Percentiles rank a stretch among this genome's conserved stretches.
phyloP scores from a whole-genome alignment of 768 basidiomycete species.

The Cystobasidium tubakii region DNA sequence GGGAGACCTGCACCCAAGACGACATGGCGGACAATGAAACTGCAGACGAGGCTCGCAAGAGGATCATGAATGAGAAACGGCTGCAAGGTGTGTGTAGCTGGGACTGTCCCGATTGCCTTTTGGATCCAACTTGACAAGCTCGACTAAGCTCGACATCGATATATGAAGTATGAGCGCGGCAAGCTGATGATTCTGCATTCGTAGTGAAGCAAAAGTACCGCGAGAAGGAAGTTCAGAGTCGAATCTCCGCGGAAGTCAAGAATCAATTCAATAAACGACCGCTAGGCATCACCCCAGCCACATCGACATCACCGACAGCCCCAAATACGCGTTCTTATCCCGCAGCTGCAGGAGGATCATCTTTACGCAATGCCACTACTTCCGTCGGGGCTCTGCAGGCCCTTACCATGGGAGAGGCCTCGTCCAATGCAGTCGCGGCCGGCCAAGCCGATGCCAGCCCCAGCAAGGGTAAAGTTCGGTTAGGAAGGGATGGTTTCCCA shows the following conservation, averaged over 20 bases:
- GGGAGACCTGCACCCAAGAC: neutral
- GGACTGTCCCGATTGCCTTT: neutral
- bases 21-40: neutral
- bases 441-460: slow-evolving; percentile 10
- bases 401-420: slow-evolving; percentile 45
- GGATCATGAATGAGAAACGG: slow-evolving; percentile 25
- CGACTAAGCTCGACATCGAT: neutral
- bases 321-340: slow-evolving; percentile 39
- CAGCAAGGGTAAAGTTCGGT: slow-evolving; percentile 28
- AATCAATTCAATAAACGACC: slow-evolving; percentile 31
- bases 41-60: slow-evolving; percentile 1
- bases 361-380: slow-evolving; percentile 1
- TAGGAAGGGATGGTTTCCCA: slow-evolving; percentile 36
- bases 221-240: slow-evolving; percentile 8
- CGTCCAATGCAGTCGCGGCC: neutral
- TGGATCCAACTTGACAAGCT: neutral
- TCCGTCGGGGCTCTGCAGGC: slow-evolving; percentile 45
- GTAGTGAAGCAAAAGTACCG: slow-evolving; percentile 23
- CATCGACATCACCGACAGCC: slow-evolving; percentile 60
- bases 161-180: neutral
- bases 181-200: neutral
- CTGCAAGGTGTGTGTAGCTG: neutral
- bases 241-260: slow-evolving; percentile 4
- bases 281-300: slow-evolving; percentile 58
- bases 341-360: neutral